Percentiles rank a stretch among this genome's conserved stretches.
phyloP scores from a whole-genome alignment of 805 yeast species.

The Komagataella phaffii region DNA sequence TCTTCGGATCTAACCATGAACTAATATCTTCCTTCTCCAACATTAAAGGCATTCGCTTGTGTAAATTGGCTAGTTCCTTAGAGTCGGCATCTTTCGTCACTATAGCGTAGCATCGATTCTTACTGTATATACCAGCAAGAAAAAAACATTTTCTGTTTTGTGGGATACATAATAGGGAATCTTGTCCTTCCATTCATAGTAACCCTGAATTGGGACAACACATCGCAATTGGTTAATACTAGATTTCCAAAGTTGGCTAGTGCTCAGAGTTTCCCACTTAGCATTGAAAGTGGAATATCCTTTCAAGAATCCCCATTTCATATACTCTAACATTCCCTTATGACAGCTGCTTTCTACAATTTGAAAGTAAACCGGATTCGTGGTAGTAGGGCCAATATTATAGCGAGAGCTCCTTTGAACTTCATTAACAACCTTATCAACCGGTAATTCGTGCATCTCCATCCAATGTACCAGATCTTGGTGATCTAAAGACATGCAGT shows the following conservation, averaged over 20 bases:
- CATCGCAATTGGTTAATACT: constrained; percentile 42
- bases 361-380: constrained; percentile 26
- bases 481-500: constrained; percentile 10
- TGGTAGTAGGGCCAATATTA: constrained; percentile 50
- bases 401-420: constrained; percentile 23
- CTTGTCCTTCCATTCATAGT: constrained; percentile 64
- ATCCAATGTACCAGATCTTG: constrained; percentile 30
- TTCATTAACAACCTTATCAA: constrained; percentile 12
- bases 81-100: constrained; percentile 59
- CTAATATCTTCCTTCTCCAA: constrained; percentile 43
- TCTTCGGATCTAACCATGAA: constrained; percentile 43
- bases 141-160: constrained; percentile 39
- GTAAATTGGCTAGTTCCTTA: constrained; percentile 50
- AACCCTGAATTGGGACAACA: constrained; percentile 69
- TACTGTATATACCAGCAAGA: constrained; percentile 44
- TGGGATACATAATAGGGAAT: constrained; percentile 55
- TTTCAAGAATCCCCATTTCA: constrained; percentile 58
- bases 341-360: not conserved
- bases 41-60: constrained; percentile 67
- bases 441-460: constrained; percentile 10
- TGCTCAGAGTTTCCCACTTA: constrained; percentile 33
- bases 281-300: constrained; percentile 60
- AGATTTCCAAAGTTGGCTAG: constrained; percentile 43
- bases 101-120: constrained; percentile 43
- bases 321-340: constrained; percentile 24